These are phyloP conservation scores for Caryopteris hybrid DNA, from an alignment of 305 asterid genomes.

Conservation along the genomic window DNA sequence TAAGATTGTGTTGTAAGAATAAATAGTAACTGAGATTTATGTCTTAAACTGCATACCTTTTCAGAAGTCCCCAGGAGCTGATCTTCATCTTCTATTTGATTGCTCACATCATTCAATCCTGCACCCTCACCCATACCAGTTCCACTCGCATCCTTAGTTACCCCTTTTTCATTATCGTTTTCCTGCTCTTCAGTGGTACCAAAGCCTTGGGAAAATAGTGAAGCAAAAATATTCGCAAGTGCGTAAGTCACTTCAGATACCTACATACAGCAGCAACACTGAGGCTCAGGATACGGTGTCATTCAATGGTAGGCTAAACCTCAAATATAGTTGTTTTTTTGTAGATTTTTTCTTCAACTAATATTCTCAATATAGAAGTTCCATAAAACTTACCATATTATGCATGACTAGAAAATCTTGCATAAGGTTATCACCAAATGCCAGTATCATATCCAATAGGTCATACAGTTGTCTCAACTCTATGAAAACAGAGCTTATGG, in stretches of 20 bases:
- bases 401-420: conserved; percentile 63
- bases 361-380: background rate
- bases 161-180: conserved; percentile 35
- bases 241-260: conserved; percentile 61
- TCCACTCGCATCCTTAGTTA: conserved; percentile 69
- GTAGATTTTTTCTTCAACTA: background rate
- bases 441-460: conserved; percentile 49
- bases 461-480: conserved; percentile 44
- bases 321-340: background rate
- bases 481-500: conserved; percentile 31
- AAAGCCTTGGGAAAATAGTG: conserved; percentile 71
- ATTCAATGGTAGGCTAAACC: background rate
- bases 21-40: conserved; percentile 1
- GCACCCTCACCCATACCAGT: conserved; percentile 97
- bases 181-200: conserved; percentile 64
- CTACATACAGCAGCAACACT: conserved; percentile 34
- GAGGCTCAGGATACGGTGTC: background rate
- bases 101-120: conserved; percentile 83
- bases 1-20: background rate
- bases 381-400: conserved; percentile 50
- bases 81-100: conserved; percentile 87
- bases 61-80: conserved; percentile 78
- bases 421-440: conserved; percentile 67
- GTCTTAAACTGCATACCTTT: conserved; percentile 38
- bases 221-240: conserved; percentile 66